Evolutionary conservation across 805 yeast species (phyloP).

Genomic region (Monosporozyma aerobia): DNA sequence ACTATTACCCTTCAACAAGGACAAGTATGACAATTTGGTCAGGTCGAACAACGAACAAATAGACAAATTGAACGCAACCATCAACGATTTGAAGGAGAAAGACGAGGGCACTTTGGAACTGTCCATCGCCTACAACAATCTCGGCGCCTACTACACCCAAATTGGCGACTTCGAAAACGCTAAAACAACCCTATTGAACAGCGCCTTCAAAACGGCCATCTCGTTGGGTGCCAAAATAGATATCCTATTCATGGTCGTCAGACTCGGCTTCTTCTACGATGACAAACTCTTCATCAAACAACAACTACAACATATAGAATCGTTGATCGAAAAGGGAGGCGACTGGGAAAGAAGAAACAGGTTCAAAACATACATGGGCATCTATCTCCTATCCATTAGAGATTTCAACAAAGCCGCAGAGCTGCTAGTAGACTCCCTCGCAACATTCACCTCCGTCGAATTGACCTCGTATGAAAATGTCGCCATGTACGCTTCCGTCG

Average conservation of each 20-base stretch:
- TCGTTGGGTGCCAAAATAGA: slow-evolving; percentile 89
- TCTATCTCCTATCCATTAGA: slow-evolving; percentile 75
- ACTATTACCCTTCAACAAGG: slow-evolving; percentile 46
- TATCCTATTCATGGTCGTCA: slow-evolving; percentile 65
- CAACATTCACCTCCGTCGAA: slow-evolving; percentile 92
- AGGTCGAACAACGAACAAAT: slow-evolving; percentile 49
- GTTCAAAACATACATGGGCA: slow-evolving; percentile 83
- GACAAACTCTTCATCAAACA: slow-evolving; percentile 63
- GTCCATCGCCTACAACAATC: slow-evolving; percentile 62
- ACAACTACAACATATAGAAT: slow-evolving; percentile 63
- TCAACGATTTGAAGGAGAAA: slow-evolving; percentile 43
- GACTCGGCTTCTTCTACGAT: slow-evolving; percentile 83
- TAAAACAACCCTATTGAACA: slow-evolving; percentile 39
- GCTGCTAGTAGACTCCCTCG: slow-evolving; percentile 78
- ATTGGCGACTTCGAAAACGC: slow-evolving; percentile 79
- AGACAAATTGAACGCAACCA: slow-evolving; percentile 35
- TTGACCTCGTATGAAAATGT: slow-evolving; percentile 81
- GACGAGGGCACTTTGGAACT: slow-evolving; percentile 82
- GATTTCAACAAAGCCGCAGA: slow-evolving; percentile 79
- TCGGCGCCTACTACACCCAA: slow-evolving; percentile 81
- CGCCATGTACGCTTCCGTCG: slow-evolving; percentile 76
- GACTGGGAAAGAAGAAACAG: slow-evolving; percentile 98
- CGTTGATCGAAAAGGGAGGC: slow-evolving; percentile 88
- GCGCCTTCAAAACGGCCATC: slow-evolving; percentile 69
- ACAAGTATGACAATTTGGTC: slow-evolving; percentile 41